Percentiles rank a stretch among this genome's conserved stretches.
These are phyloP conservation scores for Pochonia chlamydosporia DNA, from an alignment of 2,329 filamentous ascomycete species.

Conservation along the genomic window DNA sequence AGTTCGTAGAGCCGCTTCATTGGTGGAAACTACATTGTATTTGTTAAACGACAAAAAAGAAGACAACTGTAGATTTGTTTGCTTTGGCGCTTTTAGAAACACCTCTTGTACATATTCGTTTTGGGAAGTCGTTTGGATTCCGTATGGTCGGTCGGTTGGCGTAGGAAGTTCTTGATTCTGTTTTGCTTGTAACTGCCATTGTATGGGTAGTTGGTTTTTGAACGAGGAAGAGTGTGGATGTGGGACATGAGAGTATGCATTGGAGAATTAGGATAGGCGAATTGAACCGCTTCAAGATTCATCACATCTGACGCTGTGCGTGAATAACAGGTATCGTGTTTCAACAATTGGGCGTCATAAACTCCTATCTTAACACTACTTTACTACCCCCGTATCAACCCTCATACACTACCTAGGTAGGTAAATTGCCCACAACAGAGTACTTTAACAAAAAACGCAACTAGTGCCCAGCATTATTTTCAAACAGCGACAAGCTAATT, in stretches of 20 bases:
- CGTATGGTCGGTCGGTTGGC: background rate
- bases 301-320: no score
- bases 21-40: background rate
- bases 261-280: background rate
- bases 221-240: background rate
- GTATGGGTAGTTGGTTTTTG: background rate
- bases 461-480: background rate
- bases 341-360: background rate
- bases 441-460: background rate
- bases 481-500: background rate
- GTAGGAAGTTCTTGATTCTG: background rate
- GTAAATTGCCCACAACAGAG: background rate
- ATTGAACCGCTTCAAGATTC: background rate
- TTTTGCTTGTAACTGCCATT: background rate
- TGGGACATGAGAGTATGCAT: background rate
- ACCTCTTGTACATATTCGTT: background rate
- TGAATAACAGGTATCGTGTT: no score
- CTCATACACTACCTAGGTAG: background rate
- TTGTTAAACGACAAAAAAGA: background rate
- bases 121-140: background rate
- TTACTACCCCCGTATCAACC: background rate
- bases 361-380: conserved; percentile 2
- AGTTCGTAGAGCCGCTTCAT: background rate
- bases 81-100: background rate
- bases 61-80: background rate